Evolutionary conservation across 2,329 filamentous ascomycete species (phyloP).

Genomic region (Cercospora citrullina): DNA sequence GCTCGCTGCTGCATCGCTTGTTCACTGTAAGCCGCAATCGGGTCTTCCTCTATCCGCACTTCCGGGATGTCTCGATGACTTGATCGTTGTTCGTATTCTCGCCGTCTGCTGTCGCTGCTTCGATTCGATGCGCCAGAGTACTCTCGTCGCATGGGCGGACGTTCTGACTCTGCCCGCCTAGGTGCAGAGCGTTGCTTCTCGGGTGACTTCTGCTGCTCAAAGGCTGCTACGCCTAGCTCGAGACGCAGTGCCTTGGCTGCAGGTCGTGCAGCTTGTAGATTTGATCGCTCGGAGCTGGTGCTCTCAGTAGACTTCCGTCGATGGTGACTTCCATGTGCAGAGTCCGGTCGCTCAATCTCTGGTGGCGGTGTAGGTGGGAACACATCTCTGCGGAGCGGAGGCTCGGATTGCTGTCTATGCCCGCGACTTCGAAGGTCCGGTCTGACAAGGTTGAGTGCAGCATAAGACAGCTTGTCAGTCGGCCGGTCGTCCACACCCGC

Average conservation of each 20-base stretch:
- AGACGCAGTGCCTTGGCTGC: slow-evolving; percentile 50
- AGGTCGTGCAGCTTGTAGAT: slow-evolving; percentile 43
- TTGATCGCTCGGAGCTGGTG: slow-evolving; percentile 46
- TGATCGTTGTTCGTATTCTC: slow-evolving; percentile 54
- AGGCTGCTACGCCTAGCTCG: slow-evolving; percentile 52
- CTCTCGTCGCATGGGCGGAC: slow-evolving; percentile 41
- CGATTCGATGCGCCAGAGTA: slow-evolving; percentile 34
- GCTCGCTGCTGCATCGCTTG: slow-evolving; percentile 24
- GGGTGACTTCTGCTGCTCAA: slow-evolving; percentile 41
- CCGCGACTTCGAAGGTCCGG: slow-evolving; percentile 71
- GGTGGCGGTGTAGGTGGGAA: slow-evolving; percentile 99
- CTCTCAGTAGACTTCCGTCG: slow-evolving; percentile 44
- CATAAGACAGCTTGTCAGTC: slow-evolving; percentile 82
- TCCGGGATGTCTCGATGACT: slow-evolving; percentile 64
- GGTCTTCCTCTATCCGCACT: slow-evolving; percentile 55
- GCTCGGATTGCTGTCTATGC: slow-evolving; percentile 77
- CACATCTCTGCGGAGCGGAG: slow-evolving; percentile 72
- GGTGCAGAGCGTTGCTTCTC: slow-evolving; percentile 41
- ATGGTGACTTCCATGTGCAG: slow-evolving; percentile 22
- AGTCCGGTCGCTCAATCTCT: slow-evolving; percentile 63
- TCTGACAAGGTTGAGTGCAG: slow-evolving; percentile 89
- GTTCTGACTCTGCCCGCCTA: slow-evolving; percentile 48
- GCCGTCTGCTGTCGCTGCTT: slow-evolving; percentile 26
- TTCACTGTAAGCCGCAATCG: slow-evolving; percentile 40
- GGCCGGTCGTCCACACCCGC: slow-evolving; percentile 75